Evolutionary conservation across 2,329 filamentous ascomycete species (phyloP).

Genomic region (Emergomyces africanus): DNA sequence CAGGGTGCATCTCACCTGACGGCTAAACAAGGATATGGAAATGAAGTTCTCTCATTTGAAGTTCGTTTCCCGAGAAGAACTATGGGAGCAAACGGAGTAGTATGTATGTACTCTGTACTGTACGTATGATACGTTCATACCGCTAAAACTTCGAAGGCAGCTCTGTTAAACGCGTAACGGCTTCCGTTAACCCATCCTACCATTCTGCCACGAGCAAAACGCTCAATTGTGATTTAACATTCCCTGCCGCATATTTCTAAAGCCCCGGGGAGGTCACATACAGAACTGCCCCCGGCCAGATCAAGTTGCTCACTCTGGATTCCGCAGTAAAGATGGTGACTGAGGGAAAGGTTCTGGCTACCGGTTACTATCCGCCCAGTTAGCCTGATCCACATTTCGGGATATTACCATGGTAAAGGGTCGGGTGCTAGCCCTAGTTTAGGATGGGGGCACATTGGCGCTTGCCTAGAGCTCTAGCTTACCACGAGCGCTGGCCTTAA

Average conservation of each 20-base stretch:
- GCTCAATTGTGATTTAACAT: neutral
- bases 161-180: neutral
- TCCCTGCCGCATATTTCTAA: neutral
- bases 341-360: neutral
- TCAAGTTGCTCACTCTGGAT: neutral
- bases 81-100: neutral
- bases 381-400: neutral
- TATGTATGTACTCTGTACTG: too few relatives aligned
- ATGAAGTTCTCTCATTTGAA: neutral
- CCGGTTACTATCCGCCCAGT: neutral
- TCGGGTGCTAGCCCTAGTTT: neutral
- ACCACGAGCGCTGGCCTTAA: neutral
- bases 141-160: neutral
- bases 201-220: neutral
- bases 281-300: neutral
- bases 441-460: neutral
- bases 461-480: neutral
- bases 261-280: neutral
- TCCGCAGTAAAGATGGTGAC: neutral
- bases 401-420: slow-evolving; percentile 1
- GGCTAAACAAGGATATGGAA: neutral
- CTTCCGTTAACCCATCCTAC: neutral
- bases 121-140: neutral
- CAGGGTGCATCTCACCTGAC: neutral
- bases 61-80: neutral